Conservation (phyloP, 768 basidiomycete genomes). For the Serendipita indica region DNA sequence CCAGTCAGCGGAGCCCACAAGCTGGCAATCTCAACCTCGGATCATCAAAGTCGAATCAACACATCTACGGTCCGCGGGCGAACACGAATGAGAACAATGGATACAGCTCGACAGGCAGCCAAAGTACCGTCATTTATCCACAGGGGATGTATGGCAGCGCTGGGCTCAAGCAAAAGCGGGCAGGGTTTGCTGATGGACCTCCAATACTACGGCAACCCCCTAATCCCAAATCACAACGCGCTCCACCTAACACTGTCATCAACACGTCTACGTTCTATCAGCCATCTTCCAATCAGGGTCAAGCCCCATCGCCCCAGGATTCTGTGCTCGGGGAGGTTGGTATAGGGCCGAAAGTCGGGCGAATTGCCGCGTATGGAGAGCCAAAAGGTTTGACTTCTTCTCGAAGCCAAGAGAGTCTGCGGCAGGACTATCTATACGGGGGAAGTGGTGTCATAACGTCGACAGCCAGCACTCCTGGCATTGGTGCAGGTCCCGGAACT, state of each 20-base stretch:
- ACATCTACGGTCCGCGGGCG: background rate
- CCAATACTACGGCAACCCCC: background rate
- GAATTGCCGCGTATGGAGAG: conserved; percentile 6
- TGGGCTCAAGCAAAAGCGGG: background rate
- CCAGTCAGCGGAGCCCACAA: background rate
- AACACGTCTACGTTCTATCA: conserved; percentile 5
- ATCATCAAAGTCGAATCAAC: background rate
- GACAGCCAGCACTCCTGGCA: background rate
- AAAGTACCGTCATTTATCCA: background rate
- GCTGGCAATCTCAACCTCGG: background rate
- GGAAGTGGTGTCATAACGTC: background rate
- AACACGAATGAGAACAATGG: background rate
- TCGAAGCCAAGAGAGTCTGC: background rate
- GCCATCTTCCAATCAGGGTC: background rate
- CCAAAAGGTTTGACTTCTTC: background rate
- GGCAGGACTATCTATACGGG: background rate
- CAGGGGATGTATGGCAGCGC: background rate
- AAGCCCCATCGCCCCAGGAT: background rate
- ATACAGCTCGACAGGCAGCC: background rate
- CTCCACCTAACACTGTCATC: background rate
- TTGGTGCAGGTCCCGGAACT: background rate
- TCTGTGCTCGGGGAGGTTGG: background rate
- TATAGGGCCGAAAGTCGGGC: background rate
- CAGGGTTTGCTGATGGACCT: background rate
- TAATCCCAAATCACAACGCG: background rate